Evolutionary conservation across 202 grass and related monocot species (phyloP), one percentile per base, ranked within the genome.

Genomic region (Cymbopogon flexuosus): DNA sequence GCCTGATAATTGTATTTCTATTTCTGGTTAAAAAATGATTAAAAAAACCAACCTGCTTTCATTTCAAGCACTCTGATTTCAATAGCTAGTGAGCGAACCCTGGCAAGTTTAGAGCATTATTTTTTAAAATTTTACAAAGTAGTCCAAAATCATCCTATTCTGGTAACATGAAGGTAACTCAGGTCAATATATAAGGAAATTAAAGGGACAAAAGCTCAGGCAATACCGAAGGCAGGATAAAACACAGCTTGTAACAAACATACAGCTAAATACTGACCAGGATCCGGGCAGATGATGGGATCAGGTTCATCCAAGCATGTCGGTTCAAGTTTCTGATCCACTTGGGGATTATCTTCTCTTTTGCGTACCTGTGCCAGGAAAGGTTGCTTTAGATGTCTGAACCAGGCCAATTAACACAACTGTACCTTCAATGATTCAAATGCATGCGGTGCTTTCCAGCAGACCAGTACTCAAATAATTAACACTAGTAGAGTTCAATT

Each of bases 351-450:
- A 41, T 81, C 84, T 83, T 95, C 84, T 6, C 15, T 86, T 77
- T 95, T 98, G 40, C 79, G 91, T 75, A 80, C 87, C 96, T 99
- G 88, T 69, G 73, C 9, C 33, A 67, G 72, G 8, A 61, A 5
- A 77, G 63, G 27, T 71, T 31, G 11, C 19, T 76, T 37, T 10
- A 84, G 52, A 52, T 52, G 47, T n/a, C 47, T 52, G 16, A 52
- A 52, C 47, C 18, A 52, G 47, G 47, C 47, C 47, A 52, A n/a
- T 52, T 52, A n/a, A n/a, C 47, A 52, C 5, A 52, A 52, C 5
- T 52, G 14, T 6, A 18, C 5, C 46, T 49, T 47, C 15, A 5
- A 47, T 47, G 16, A 15, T 47, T 16, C 45, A 47, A 47, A 47
- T 16, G 45, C 14, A 16, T 47, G 4, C 13, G 5, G 45, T 47